Evolutionary conservation across 352 stramenopile species (phyloP).

Genomic region (Globisporangium okanoganense): DNA sequence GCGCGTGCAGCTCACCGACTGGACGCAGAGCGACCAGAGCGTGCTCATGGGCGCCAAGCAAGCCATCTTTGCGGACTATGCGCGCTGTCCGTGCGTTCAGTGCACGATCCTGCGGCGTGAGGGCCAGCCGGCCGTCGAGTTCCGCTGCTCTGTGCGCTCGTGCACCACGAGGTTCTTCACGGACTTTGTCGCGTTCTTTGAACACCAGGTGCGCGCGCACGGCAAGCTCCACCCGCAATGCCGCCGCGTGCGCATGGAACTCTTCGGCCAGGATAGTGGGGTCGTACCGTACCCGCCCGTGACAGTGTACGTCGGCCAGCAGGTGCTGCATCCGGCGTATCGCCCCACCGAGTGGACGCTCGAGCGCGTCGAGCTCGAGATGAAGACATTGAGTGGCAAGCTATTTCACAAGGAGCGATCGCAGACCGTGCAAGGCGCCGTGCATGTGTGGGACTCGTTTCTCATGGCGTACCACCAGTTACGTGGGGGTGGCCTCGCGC

Average conservation of each 20-base stretch:
- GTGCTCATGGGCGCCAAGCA: constrained; percentile 5
- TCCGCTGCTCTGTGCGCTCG: constrained; percentile 7
- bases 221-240: constrained; percentile 37
- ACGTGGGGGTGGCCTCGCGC: constrained; percentile 25
- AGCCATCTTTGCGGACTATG: constrained; percentile 1
- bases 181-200: constrained; percentile 37
- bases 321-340: constrained; percentile 29
- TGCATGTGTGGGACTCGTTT: constrained; percentile 29
- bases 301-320: constrained; percentile 53
- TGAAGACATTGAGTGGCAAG: constrained; percentile 20
- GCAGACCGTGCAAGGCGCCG: not conserved
- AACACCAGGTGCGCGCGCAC: constrained; percentile 58
- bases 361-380: constrained; percentile 37
- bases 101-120: constrained; percentile 9
- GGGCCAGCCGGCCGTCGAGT: not conserved
- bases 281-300: constrained; percentile 28
- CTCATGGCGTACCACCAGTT: constrained; percentile 35
- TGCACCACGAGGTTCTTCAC: constrained; percentile 28
- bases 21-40: constrained; percentile 4
- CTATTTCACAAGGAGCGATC: constrained; percentile 17
- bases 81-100: constrained; percentile 12
- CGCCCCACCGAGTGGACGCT: constrained; percentile 45
- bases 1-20: constrained; percentile 8
- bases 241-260: constrained; percentile 28
- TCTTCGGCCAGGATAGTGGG: constrained; percentile 32